Evolutionary conservation across 306 rosid species (phyloP).

Genomic region (Acmispon strigosus): DNA sequence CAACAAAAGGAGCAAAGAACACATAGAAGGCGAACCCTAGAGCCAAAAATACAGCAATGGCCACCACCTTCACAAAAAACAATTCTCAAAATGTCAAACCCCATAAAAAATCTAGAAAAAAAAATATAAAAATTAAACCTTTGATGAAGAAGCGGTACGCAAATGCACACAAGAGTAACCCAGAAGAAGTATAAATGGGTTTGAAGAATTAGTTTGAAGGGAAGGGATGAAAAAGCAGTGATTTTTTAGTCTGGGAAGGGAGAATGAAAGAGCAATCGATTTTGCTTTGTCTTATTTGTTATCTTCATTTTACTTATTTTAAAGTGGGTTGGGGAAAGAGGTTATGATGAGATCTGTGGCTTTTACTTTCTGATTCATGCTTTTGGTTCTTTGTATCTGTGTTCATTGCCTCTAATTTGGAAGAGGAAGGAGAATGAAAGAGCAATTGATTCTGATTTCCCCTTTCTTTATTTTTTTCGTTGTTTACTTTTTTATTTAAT

Average conservation of each 20-base stretch:
- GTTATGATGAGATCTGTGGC: constrained; percentile 65
- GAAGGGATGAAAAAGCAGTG: constrained; percentile 31
- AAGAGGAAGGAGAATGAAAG: too few species aligned
- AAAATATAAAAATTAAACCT: constrained; percentile 7
- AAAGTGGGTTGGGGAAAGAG: constrained; percentile 13
- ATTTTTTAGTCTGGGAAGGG: constrained; percentile 23
- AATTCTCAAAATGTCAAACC: not conserved
- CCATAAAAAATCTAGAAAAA: not conserved
- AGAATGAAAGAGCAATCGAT: too few species aligned
- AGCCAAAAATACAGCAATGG: constrained; percentile 92
- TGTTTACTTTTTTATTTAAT: too few species aligned
- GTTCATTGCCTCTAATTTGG: constrained; percentile 13
- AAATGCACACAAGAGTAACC: too few species aligned
- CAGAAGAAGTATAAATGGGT: too few species aligned
- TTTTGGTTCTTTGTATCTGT: constrained; percentile 9
- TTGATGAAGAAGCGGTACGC: not conserved
- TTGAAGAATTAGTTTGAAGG: not conserved
- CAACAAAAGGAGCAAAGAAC: constrained; percentile 95
- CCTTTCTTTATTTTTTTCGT: too few species aligned
- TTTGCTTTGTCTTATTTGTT: constrained; percentile 4
- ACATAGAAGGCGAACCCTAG: constrained; percentile 96
- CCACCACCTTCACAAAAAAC: constrained; percentile 69
- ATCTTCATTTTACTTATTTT: not conserved
- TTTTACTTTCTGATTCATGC: constrained; percentile 31
- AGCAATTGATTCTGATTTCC: too few species aligned